Percentiles rank a stretch among this genome's conserved stretches.
Conservation (phyloP, 2,329 filamentous ascomycete species). For the Aspergillus neoniger region DNA sequence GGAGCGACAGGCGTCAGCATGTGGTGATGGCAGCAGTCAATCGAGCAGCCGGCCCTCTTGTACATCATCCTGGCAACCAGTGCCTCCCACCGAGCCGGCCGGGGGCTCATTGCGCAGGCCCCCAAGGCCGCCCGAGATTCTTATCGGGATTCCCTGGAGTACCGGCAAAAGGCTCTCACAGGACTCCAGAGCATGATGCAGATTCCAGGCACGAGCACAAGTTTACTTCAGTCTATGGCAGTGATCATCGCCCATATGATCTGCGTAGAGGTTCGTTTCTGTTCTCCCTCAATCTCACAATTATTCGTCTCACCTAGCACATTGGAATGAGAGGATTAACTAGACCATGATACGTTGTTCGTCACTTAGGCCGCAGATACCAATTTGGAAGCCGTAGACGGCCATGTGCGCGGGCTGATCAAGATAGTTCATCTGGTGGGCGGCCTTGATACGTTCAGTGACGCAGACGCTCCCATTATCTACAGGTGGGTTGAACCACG, state of each 20-base stretch:
- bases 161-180: background rate
- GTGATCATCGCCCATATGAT: background rate
- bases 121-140: background rate
- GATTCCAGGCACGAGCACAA: too few species aligned
- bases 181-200: background rate
- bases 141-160: background rate
- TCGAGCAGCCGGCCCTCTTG: background rate
- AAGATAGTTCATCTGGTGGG: background rate
- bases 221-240: background rate
- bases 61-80: conserved; percentile 1
- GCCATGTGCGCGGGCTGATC: background rate
- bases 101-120: background rate
- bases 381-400: background rate
- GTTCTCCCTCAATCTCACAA: too few species aligned
- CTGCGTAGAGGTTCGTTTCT: background rate
- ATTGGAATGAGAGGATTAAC: background rate
- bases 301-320: too few species aligned
- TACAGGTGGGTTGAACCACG: background rate
- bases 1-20: background rate
- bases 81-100: background rate
- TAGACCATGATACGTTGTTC: too few species aligned
- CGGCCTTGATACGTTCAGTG: background rate
- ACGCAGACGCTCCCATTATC: background rate
- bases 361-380: background rate
- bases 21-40: background rate